A percentile compares a stretch with the other conserved stretches of the same genome.
Evolutionary conservation across 257 asterid species (phyloP).

Genomic region (Fraxinus americana): DNA sequence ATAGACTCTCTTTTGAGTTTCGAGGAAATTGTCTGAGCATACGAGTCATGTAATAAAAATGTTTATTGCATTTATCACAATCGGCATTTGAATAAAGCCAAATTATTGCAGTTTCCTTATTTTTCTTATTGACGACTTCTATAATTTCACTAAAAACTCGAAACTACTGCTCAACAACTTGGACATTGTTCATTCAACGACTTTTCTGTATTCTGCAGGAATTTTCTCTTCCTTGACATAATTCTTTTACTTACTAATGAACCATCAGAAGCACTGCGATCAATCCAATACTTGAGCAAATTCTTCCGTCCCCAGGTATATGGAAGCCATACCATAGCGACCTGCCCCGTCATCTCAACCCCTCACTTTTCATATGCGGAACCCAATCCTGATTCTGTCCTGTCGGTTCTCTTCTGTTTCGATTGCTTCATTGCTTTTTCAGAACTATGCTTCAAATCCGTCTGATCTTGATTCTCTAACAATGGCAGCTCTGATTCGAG

Average conservation of each 20-base stretch:
- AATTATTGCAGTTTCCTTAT: neutral
- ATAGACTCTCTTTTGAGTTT: neutral
- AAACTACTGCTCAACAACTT: no score
- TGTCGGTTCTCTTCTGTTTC: no score
- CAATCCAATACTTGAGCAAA: constrained; percentile 48
- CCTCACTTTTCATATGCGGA: neutral
- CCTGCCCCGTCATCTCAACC: constrained; percentile 31
- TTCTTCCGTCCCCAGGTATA: constrained; percentile 47
- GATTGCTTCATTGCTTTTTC: no score
- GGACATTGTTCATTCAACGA: no score
- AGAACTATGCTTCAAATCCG: no score
- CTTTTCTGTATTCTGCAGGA: neutral
- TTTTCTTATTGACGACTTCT: neutral
- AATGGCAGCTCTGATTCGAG: no score
- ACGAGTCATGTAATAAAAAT: no score
- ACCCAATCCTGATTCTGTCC: no score
- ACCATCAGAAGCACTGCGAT: constrained; percentile 40
- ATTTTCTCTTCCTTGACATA: constrained; percentile 29
- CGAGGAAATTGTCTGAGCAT: neutral
- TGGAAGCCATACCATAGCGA: constrained; percentile 41
- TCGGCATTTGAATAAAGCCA: neutral
- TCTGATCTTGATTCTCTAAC: no score
- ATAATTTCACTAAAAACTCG: neutral
- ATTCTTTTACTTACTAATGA: constrained; percentile 17
- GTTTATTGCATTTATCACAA: neutral